Conservation (phyloP, 2,329 filamentous ascomycete genomes). For the Venturiaceae sp. region DNA sequence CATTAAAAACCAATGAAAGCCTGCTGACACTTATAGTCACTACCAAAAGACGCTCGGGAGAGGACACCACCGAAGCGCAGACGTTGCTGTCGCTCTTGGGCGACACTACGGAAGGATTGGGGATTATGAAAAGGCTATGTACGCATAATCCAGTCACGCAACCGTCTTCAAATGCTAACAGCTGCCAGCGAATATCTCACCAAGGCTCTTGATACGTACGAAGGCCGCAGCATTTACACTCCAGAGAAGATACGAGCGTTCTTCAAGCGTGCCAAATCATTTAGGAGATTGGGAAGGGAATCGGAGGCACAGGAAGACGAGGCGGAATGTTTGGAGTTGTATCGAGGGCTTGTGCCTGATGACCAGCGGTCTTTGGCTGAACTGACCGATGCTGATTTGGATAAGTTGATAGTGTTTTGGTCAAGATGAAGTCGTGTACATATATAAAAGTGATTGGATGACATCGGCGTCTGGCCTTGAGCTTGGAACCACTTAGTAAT, state of each 20-base stretch:
- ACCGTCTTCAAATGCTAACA: neutral
- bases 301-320: neutral
- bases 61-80: constrained; percentile 10
- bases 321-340: neutral
- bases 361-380: neutral
- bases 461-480: neutral
- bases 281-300: neutral
- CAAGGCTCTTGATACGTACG: neutral
- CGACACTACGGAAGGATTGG: constrained; percentile 7
- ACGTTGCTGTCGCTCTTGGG: constrained; percentile 6
- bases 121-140: constrained; percentile 10
- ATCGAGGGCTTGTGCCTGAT: neutral
- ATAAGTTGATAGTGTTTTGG: constrained; percentile 6
- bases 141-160: neutral
- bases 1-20: too few relatives aligned
- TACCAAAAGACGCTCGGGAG: constrained; percentile 9
- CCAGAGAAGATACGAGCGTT: constrained; percentile 1
- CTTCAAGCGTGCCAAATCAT: neutral
- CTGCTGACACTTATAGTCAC: neutral
- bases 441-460: neutral
- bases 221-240: neutral
- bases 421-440: neutral
- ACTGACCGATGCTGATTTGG: constrained; percentile 2
- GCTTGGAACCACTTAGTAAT: too few relatives aligned
- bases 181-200: neutral